Percentiles rank a stretch among this genome's conserved stretches.
These are phyloP conservation scores for Acanthamoeba sp. DNA, from an alignment of 208 protist species.

Conservation along the genomic window DNA sequence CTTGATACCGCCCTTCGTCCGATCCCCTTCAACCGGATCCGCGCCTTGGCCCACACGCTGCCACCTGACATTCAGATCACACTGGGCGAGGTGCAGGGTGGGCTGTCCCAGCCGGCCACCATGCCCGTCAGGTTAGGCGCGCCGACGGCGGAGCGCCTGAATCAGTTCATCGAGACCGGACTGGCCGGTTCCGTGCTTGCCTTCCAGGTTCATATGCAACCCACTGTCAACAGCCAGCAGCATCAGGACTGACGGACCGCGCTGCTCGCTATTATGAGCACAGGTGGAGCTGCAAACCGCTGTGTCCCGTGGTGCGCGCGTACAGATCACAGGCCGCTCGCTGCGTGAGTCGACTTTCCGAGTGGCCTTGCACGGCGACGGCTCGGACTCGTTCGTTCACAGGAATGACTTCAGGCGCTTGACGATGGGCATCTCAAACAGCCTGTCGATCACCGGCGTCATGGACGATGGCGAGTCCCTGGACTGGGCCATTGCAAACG, in stretches of 20 bases:
- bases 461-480: background rate
- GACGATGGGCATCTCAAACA: background rate
- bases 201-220: background rate
- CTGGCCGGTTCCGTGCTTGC: background rate
- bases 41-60: background rate
- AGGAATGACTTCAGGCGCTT: background rate
- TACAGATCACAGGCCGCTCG: background rate
- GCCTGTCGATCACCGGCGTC: background rate
- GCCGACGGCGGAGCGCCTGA: background rate
- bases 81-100: background rate
- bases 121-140: background rate
- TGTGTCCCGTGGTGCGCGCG: background rate
- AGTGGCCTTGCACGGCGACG: background rate
- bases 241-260: background rate
- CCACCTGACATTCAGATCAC: background rate
- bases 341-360: background rate
- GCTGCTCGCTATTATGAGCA: background rate
- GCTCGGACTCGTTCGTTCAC: background rate
- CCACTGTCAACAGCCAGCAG: background rate
- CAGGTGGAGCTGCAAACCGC: constrained; percentile 28
- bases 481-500: background rate
- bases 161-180: background rate
- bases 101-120: background rate
- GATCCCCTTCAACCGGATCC: background rate
- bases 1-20: background rate